These are phyloP conservation scores for Colletotrichum sansevieriae DNA, from an alignment of 2,329 filamentous ascomycete genomes.

Conservation along the genomic window DNA sequence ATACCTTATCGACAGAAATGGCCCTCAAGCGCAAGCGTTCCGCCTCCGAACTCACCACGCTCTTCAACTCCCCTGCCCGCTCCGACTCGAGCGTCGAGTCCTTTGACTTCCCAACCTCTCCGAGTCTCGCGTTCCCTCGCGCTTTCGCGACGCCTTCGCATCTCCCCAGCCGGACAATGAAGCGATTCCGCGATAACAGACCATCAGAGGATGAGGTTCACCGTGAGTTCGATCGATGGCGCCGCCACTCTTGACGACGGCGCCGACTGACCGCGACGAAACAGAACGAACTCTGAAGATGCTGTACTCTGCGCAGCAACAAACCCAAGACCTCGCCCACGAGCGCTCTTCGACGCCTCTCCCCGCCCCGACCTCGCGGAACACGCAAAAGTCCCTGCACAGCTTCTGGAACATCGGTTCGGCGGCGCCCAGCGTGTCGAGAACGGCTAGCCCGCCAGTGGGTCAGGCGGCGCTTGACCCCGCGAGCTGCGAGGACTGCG, in stretches of 20 bases:
- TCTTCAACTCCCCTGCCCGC: constrained; percentile 56
- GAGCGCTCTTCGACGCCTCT: constrained; percentile 40
- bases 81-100: constrained; percentile 51
- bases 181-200: constrained; percentile 70
- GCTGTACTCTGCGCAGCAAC: constrained; percentile 68
- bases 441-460: constrained; percentile 52
- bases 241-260: background rate
- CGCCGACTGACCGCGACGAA: background rate
- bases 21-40: constrained; percentile 75
- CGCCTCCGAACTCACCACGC: constrained; percentile 64
- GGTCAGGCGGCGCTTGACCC: constrained; percentile 70
- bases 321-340: constrained; percentile 42
- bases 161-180: constrained; percentile 69
- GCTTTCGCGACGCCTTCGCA: constrained; percentile 54
- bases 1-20: constrained; percentile 52
- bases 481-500: constrained; percentile 68
- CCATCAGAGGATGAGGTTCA: constrained; percentile 69
- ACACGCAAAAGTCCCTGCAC: constrained; percentile 66
- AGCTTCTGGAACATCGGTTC: constrained; percentile 71
- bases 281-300: constrained; percentile 69
- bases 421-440: constrained; percentile 48
- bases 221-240: constrained; percentile 56
- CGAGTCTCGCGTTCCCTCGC: constrained; percentile 48
- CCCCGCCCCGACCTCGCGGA: constrained; percentile 30
- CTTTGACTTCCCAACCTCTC: constrained; percentile 48